A percentile compares a stretch with the other conserved stretches of the same genome.
Conservation (phyloP, 2,329 filamentous ascomycete genomes). For the Didymella segeticola region DNA sequence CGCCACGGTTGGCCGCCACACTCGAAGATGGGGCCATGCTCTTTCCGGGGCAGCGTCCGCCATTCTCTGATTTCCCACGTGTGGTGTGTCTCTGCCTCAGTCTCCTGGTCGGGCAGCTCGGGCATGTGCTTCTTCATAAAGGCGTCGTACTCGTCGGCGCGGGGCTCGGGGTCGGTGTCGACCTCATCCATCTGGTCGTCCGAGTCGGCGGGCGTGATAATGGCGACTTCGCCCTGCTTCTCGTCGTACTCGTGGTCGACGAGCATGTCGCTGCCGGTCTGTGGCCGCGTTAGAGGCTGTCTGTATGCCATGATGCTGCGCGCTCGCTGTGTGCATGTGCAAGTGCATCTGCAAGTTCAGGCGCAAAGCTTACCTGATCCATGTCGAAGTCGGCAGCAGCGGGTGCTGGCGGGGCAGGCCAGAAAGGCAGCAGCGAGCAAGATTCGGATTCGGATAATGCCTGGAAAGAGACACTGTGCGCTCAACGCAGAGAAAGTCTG, state of each 20-base stretch:
- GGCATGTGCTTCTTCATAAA: conserved; percentile 84
- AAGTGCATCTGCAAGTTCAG: not conserved
- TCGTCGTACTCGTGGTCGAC: conserved; percentile 69
- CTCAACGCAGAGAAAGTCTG: conserved; percentile 4
- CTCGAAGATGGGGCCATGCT: conserved; percentile 87
- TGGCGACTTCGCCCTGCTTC: conserved; percentile 66
- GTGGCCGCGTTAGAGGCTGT: conserved; percentile 17
- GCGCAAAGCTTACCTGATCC: conserved; percentile 48
- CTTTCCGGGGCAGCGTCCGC: conserved; percentile 76
- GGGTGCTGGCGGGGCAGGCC: conserved; percentile 23
- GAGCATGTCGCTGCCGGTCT: conserved; percentile 69
- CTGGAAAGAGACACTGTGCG: conserved; percentile 10
- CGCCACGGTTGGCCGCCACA: conserved; percentile 92
- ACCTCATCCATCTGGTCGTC: conserved; percentile 65
- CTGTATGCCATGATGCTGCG: not conserved
- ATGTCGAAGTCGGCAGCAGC: conserved; percentile 32
- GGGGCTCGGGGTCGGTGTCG: conserved; percentile 59
- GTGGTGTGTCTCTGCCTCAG: conserved; percentile 74
- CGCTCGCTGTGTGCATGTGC: not conserved
- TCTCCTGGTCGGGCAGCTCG: conserved; percentile 79
- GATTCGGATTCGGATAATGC: too few relatives aligned
- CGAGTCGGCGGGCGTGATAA: conserved; percentile 64
- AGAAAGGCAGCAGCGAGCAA: conserved; percentile 20
- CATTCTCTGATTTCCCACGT: conserved; percentile 92
- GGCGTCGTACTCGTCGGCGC: conserved; percentile 73